Evolutionary conservation across 176 grass and related monocot species (phyloP).

Genomic region (Zoysia pacifica): DNA sequence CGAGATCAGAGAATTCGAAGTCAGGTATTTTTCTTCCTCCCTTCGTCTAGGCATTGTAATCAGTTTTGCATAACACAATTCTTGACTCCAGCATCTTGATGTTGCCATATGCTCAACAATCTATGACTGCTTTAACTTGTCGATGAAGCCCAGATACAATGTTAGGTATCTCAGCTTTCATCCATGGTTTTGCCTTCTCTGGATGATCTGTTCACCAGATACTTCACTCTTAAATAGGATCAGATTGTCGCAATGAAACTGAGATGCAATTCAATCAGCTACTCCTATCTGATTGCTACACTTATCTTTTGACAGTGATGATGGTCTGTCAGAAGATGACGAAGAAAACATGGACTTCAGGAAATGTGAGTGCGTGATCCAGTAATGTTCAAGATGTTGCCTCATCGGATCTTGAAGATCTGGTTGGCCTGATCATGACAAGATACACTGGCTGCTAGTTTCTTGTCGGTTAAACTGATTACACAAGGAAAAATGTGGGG

Average conservation of each 20-base stretch:
- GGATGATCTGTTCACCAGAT: neutral
- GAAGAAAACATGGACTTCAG: conserved; percentile 55
- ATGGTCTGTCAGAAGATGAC: conserved; percentile 71
- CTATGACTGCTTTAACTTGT: neutral
- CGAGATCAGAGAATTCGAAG: conserved; percentile 85
- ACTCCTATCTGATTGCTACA: conserved; percentile 8
- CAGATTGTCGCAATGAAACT: neutral
- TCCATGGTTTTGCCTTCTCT: neutral
- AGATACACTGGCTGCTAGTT: conserved; percentile 6
- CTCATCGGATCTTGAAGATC: neutral
- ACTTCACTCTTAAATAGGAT: neutral
- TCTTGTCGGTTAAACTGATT: conserved; percentile 9
- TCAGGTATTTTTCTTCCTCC: conserved; percentile 46
- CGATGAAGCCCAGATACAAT: neutral
- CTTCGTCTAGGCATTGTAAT: neutral
- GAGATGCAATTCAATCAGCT: no score
- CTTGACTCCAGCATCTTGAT: neutral
- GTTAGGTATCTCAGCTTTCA: neutral
- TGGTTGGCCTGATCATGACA: neutral
- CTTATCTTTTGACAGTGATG: conserved; percentile 52
- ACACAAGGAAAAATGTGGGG: neutral
- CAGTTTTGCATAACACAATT: neutral
- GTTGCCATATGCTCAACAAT: neutral
- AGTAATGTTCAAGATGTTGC: conserved; percentile 45
- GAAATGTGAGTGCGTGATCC: conserved; percentile 79